phyloP scores from a whole-genome alignment of 2,329 filamentous ascomycete species.

The Fusarium neocosmosporiellum region DNA sequence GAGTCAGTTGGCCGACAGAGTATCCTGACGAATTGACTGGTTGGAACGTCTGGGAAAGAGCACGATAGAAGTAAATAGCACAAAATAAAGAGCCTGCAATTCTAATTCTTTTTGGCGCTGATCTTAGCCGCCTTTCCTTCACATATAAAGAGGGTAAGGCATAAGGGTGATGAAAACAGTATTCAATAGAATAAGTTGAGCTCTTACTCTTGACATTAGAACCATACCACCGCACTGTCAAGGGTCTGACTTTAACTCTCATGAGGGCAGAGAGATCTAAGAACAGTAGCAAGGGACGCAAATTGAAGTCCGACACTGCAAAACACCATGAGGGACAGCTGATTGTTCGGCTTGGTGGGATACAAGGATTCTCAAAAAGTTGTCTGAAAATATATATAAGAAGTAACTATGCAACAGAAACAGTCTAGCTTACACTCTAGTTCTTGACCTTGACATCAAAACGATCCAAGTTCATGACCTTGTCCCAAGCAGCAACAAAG shows the following conservation, averaged over 20 bases:
- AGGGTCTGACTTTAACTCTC: not conserved
- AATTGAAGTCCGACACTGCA: not conserved
- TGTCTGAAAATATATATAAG: not conserved
- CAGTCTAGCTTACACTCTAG: not conserved
- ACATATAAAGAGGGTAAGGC: not conserved
- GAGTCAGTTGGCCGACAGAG: not conserved
- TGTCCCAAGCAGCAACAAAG: slow-evolving; percentile 77
- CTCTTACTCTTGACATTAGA: not conserved
- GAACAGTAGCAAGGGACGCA: not conserved
- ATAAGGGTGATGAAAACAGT: not conserved
- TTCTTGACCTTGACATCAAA: slow-evolving; percentile 61
- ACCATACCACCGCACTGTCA: not conserved
- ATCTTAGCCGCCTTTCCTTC: not conserved
- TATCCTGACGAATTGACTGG: not conserved
- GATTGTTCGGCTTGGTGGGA: not conserved
- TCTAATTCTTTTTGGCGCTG: not conserved
- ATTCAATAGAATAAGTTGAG: not conserved
- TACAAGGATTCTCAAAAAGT: not conserved
- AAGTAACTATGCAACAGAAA: not conserved
- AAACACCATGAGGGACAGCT: not conserved
- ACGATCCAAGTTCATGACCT: slow-evolving; percentile 80
- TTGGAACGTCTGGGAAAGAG: not conserved
- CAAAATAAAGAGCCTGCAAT: not conserved
- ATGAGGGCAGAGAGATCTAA: not conserved
- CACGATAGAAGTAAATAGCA: not conserved